phyloP scores from a whole-genome alignment of 1,284 basidiomycete species.

The Anthracocystis walkeri region DNA sequence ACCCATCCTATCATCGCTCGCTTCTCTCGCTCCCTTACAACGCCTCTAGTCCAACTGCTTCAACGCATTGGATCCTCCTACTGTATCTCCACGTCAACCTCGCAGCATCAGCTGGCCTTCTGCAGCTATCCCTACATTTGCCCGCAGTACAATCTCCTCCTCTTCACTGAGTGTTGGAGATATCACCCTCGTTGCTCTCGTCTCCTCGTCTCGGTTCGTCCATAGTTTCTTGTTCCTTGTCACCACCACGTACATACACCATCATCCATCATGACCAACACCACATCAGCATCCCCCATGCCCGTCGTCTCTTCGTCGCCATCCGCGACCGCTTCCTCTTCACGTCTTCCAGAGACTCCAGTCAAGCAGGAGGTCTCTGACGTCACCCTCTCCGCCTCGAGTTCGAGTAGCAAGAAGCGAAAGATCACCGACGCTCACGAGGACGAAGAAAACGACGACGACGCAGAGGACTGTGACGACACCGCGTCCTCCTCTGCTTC shows the following conservation, averaged over 20 bases:
- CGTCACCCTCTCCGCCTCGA: neutral
- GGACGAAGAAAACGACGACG: slow-evolving; percentile 14
- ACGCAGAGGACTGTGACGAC: slow-evolving; percentile 17
- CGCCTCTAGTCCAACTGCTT: slow-evolving; percentile 22
- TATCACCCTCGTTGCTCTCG: slow-evolving; percentile 6
- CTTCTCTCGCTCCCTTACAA: slow-evolving; percentile 5
- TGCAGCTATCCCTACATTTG: neutral
- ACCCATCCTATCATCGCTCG: neutral
- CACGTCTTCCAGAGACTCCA: slow-evolving; percentile 30
- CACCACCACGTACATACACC: slow-evolving; percentile 14
- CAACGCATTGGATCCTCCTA: slow-evolving; percentile 32
- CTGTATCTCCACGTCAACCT: slow-evolving; percentile 18
- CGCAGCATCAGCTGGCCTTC: neutral
- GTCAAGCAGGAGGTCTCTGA: slow-evolving; percentile 31
- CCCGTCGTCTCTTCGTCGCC: slow-evolving; percentile 11
- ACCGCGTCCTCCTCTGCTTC: slow-evolving; percentile 21
- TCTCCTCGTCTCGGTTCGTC: slow-evolving; percentile 4
- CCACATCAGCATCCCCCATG: slow-evolving; percentile 13
- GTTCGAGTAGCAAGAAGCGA: slow-evolving; percentile 42
- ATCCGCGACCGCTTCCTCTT: slow-evolving; percentile 26
- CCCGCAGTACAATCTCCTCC: slow-evolving; percentile 29
- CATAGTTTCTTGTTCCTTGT: slow-evolving; percentile 11
- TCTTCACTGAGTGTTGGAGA: slow-evolving; percentile 49
- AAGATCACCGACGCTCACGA: slow-evolving; percentile 10
- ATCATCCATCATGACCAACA: slow-evolving; percentile 34